phyloP scores from a whole-genome alignment of 129 eudicot genomes.

The Kitagawia praeruptora region DNA sequence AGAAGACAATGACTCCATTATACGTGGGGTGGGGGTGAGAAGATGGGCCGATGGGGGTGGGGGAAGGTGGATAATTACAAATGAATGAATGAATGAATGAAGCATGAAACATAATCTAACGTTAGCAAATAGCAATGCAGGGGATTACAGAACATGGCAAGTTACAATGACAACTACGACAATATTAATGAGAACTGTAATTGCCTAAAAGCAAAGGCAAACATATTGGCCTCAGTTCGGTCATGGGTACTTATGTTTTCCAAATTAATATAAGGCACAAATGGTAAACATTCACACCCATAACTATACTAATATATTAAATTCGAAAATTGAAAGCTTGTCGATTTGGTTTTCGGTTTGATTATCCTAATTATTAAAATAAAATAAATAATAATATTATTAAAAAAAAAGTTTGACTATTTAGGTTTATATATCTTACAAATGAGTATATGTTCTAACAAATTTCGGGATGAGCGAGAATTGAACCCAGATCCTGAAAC shows the following conservation, averaged over 20 bases:
- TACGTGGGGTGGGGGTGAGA: not conserved
- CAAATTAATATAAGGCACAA: not conserved
- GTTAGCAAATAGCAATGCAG: not conserved
- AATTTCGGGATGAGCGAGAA: no score
- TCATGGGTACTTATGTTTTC: not conserved
- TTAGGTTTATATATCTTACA: no score
- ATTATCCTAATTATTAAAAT: no score
- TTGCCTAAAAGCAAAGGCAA: not conserved
- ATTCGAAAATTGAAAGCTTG: no score
- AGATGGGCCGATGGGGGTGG: not conserved
- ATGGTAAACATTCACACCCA: not conserved
- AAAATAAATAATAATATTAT: no score
- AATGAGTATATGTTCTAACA: no score
- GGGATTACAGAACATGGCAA: slow-evolving; percentile 1
- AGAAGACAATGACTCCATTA: not conserved
- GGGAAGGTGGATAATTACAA: not conserved
- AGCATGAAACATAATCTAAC: slow-evolving; percentile 1
- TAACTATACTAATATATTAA: no score
- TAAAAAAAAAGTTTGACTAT: no score
- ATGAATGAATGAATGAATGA: not conserved
- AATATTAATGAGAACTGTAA: not conserved
- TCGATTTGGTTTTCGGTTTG: no score
- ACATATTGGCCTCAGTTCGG: not conserved
- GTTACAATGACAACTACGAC: not conserved
- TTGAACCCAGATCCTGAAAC: no score